Base-by-base conservation (phyloP, 192 early-diverging fungal genomes). In the Coemansia sp. region DNA sequence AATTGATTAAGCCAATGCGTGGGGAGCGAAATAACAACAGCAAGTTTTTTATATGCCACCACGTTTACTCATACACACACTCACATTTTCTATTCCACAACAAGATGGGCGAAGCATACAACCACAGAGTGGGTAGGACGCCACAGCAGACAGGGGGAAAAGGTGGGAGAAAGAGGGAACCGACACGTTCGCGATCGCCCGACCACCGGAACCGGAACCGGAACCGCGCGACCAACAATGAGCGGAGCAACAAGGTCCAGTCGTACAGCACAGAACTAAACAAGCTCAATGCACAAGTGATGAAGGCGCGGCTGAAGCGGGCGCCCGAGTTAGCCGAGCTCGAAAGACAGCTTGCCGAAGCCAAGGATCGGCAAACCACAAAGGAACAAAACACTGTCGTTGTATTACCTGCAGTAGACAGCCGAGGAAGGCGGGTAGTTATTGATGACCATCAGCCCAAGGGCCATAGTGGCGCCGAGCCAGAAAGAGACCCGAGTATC, bases 261-360 rank as follows among this genome's bases (percentile, higher is more conserved):
- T 45, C 67, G 34, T 71, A 55, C 44, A 63, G 64, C 35, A 59
- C 49, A 55, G 88, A 97, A 56, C 77, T 98, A 18, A 98, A 98
- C 85, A 94, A 90, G 62, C 77, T 98, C 45, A 87, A 90, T 35
- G 87, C 95, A 2, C 87, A 90, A 41, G 86, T 93, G 48, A 69
- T 98, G 18, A 92, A 94, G 52, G 95, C 95, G 6, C 87, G 83
- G 43, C 68, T 98, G 57, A 85, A 88, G 78, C 90, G 89, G 33
- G 63, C 78, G 4, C 82, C 87, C 1, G 84, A 94, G 44, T 74
- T 83, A 4, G 81, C 79, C 6, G 80, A 83, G 18, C 75, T 97
- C 2, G 92, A 96, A 63, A 77, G 79, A 45, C 84, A 94, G 64
- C 92, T 92, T 20, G 86, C 91, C 38, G 71, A 76, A 15, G 88